A percentile compares a stretch with the other conserved stretches of the same genome.
phyloP scores from a whole-genome alignment of 164 flowering plant species.

The Annona squamosa region DNA sequence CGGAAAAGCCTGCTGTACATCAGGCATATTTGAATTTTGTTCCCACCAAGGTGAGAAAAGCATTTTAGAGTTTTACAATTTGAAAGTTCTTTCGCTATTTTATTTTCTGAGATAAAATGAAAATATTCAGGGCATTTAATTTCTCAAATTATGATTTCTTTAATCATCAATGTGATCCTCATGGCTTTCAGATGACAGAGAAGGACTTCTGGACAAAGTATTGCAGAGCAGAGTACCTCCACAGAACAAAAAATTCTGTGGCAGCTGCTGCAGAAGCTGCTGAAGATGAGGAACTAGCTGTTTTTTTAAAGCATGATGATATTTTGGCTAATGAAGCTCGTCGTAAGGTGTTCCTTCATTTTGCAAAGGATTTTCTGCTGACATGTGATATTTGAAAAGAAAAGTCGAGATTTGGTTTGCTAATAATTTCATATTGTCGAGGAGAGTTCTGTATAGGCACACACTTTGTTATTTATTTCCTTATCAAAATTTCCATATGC shows the following conservation, averaged over 20 bases:
- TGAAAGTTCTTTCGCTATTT: not conserved
- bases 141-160: not conserved
- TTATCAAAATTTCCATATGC: slow-evolving; percentile 19
- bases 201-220: slow-evolving; percentile 92
- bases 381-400: not conserved
- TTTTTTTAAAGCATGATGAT: slow-evolving; percentile 80
- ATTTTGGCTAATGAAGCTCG: slow-evolving; percentile 79
- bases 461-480: not conserved
- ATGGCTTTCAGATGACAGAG: slow-evolving; percentile 62
- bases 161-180: not conserved
- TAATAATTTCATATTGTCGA: not conserved
- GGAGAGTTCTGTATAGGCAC: not conserved
- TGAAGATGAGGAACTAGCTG: slow-evolving; percentile 95
- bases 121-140: not conserved
- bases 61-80: not conserved
- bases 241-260: slow-evolving; percentile 58
- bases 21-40: slow-evolving; percentile 73
- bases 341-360: slow-evolving; percentile 44
- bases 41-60: slow-evolving; percentile 59
- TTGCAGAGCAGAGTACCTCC: slow-evolving; percentile 87
- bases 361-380: no score
- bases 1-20: slow-evolving; percentile 95
- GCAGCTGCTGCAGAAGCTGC: slow-evolving; percentile 99
- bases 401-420: slow-evolving; percentile 4
- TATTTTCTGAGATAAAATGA: not conserved